These are phyloP conservation scores for Yamadazyma membranifaciens DNA, from an alignment of 1,139 yeast species.

Conservation along the genomic window DNA sequence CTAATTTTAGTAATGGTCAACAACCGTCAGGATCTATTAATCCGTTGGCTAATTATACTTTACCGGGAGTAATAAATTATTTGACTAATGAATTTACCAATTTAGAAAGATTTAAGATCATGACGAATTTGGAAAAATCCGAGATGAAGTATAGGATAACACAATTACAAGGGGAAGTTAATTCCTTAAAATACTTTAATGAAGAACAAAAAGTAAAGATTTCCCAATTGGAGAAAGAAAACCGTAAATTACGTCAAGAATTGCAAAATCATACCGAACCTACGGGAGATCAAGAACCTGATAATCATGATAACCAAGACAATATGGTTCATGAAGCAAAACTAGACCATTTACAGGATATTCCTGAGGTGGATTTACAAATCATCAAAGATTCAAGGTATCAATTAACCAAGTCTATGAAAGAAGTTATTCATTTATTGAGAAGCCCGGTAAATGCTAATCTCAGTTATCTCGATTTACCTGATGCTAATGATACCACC, in stretches of 20 bases:
- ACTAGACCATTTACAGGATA: constrained; percentile 7
- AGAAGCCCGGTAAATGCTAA: constrained; percentile 30
- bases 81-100: constrained; percentile 60
- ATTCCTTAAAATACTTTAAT: constrained; percentile 37
- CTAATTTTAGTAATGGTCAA: constrained; percentile 3
- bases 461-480: constrained; percentile 16
- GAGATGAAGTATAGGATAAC: constrained; percentile 56
- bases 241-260: constrained; percentile 7
- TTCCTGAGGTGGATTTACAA: constrained; percentile 43
- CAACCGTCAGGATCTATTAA: constrained; percentile 13
- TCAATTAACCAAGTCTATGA: constrained; percentile 41
- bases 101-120: constrained; percentile 55
- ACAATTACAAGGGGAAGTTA: constrained; percentile 55
- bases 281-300: no score
- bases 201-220: constrained; percentile 36
- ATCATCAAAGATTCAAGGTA: constrained; percentile 38
- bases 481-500: constrained; percentile 13
- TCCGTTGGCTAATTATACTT: constrained; percentile 43
- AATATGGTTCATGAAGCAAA: background rate
- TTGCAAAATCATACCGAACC: no score
- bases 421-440: constrained; percentile 40
- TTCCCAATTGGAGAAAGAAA: constrained; percentile 24
- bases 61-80: constrained; percentile 66
- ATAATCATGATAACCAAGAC: background rate
- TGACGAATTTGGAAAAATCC: constrained; percentile 54